phyloP scores from a whole-genome alignment of 805 yeast genomes.

The Saccharomyces eubayanus region DNA sequence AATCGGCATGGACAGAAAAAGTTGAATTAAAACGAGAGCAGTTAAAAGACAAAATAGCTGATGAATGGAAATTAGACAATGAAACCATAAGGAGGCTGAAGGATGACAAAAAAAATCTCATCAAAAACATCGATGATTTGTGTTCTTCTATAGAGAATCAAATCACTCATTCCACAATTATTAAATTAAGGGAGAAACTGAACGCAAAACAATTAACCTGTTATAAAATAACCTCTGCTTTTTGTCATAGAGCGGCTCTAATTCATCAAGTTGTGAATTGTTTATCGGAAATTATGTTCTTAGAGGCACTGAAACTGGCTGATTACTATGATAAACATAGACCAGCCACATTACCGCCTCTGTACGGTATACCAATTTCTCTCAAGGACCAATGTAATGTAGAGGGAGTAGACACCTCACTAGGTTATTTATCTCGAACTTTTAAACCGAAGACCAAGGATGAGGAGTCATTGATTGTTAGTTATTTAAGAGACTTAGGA shows the following conservation, averaged over 20 bases:
- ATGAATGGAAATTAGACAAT: slow-evolving; percentile 13
- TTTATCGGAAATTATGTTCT: slow-evolving; percentile 35
- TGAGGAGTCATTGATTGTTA: slow-evolving; percentile 19
- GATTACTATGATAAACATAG: slow-evolving; percentile 40
- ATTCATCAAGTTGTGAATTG: slow-evolving; percentile 43
- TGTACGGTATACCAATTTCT: slow-evolving; percentile 61
- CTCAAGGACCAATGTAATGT: slow-evolving; percentile 38
- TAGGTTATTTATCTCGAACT: slow-evolving; percentile 17
- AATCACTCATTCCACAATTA: slow-evolving; percentile 14
- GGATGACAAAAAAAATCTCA: slow-evolving; percentile 7
- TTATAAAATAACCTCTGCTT: slow-evolving; percentile 32
- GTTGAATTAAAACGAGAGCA: slow-evolving; percentile 9
- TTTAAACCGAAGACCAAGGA: slow-evolving; percentile 9
- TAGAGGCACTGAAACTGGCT: slow-evolving; percentile 50
- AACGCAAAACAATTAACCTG: slow-evolving; percentile 3
- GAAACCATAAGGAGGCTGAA: slow-evolving; percentile 5
- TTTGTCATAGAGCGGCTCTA: slow-evolving; percentile 47
- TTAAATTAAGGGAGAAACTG: slow-evolving; percentile 7
- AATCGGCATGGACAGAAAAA: slow-evolving; percentile 11
- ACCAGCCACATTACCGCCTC: slow-evolving; percentile 49
- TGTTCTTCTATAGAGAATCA: slow-evolving; percentile 11
- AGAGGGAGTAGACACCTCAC: slow-evolving; percentile 16
- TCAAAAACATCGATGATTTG: slow-evolving; percentile 8
- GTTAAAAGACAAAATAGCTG: slow-evolving; percentile 11
- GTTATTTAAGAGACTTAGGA: slow-evolving; percentile 30